Evolutionary conservation across 495 filamentous ascomycete species (phyloP), one percentile per base, ranked within the genome.

Genomic region (Annulohypoxylon moriforme): DNA sequence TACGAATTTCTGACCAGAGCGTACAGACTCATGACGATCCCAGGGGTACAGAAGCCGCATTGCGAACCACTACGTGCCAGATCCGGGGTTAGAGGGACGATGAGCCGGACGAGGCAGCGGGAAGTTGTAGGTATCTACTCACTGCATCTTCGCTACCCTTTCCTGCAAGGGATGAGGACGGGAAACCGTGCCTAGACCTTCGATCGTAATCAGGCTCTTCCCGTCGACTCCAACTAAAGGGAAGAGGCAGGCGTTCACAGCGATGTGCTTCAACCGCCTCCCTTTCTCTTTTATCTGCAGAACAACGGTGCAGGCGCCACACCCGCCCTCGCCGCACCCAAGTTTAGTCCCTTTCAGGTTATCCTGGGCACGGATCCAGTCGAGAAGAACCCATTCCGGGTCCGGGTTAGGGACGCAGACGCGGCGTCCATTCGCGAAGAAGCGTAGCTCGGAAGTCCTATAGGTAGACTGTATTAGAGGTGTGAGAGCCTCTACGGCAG

Each of bases 201-300:
- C 93, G 7, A 96, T 89, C 1, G 93, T 96, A 63, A 96, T 93
- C 64, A 96, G 91, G 85, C 95, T 93, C 79, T 96, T 96, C n/a
- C 93, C 93, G 80, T 95, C 93, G 13, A 96, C 88, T 66, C 91
- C 93, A 16, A 94, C 87, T 60, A 96, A 80, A 0, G 93, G 93
- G 18, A 92, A 93, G 40, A 96, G 83, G 76, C 93, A 96, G n/a
- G 93, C 93, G 72, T 95, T 95, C 36, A 95, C 89, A 1, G 88
- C 90, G 38, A 90, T 87, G 77, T 95, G 91, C 67, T 93, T 93
- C 24, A 96, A 85, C 74, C 89, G 86, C 75, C 87, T 89, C 50
- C 91, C 93, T 9, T 91, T 94, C 14, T 89, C 90, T 71, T 92
- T 93, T 60, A 89, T 86, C 76, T 95, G 92, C 7, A 96, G 85